A percentile compares a stretch with the other conserved stretches of the same genome.
Evolutionary conservation across 2,329 filamentous ascomycete genomes (phyloP).

Genomic region (Zymoseptoria ardabiliae): DNA sequence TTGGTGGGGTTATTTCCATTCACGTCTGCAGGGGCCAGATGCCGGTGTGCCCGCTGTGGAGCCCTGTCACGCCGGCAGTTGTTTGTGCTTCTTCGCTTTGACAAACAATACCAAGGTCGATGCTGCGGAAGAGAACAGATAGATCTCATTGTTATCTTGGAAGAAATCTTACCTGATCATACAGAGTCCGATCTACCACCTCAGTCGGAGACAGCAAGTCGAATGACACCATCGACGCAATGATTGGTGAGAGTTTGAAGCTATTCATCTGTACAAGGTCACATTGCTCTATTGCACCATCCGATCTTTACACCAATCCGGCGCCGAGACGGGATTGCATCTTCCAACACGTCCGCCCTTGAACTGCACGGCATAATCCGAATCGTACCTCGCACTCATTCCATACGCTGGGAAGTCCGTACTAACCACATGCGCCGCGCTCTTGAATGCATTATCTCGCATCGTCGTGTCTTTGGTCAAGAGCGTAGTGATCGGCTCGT

Average conservation of each 20-base stretch:
- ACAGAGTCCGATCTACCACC: too few species aligned
- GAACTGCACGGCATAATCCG: conserved; percentile 39
- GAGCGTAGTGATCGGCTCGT: conserved; percentile 41
- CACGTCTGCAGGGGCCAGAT: too few species aligned
- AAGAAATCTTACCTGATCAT: too few species aligned
- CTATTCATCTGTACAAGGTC: not conserved
- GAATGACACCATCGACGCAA: not conserved
- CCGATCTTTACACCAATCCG: conserved; percentile 30
- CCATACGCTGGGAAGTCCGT: conserved; percentile 45
- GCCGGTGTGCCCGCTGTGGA: too few species aligned
- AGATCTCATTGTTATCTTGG: too few species aligned
- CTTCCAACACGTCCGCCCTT: conserved; percentile 26
- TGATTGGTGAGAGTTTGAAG: not conserved
- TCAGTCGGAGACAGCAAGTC: too few species aligned
- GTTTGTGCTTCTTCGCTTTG: too few species aligned
- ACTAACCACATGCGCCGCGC: conserved; percentile 45
- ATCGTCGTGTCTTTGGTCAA: conserved; percentile 36
- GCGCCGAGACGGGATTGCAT: conserved; percentile 34
- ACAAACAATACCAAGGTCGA: too few species aligned
- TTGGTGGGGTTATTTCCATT: not conserved
- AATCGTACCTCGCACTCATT: conserved; percentile 41
- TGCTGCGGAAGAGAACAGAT: too few species aligned
- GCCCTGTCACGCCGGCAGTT: too few species aligned
- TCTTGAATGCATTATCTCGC: conserved; percentile 38
- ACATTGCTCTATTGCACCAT: conserved; percentile 14